These are phyloP conservation scores for Metschnikowia dekortorum DNA, from an alignment of 805 yeast species.

Conservation along the genomic window DNA sequence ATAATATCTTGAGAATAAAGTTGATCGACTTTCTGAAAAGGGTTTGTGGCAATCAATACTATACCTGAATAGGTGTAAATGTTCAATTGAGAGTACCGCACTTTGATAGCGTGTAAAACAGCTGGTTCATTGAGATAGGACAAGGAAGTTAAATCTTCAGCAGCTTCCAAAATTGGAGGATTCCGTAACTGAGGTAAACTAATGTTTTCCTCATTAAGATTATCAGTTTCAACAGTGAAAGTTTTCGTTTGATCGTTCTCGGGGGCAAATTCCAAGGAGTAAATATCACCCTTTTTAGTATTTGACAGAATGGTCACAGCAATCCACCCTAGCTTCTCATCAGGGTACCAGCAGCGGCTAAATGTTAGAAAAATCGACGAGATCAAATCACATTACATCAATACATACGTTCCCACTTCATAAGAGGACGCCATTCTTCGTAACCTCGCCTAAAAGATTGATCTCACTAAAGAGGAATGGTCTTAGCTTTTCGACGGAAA, in stretches of 20 bases:
- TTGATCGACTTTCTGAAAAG: slow-evolving; percentile 89
- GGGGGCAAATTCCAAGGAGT: slow-evolving; percentile 47
- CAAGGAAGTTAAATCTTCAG: slow-evolving; percentile 88
- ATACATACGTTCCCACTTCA: slow-evolving; percentile 37
- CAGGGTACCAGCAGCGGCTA: slow-evolving; percentile 76
- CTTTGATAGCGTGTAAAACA: slow-evolving; percentile 86
- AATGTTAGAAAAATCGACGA: slow-evolving; percentile 4
- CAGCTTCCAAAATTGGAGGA: slow-evolving; percentile 88
- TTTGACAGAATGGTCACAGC: slow-evolving; percentile 56
- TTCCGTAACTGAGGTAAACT: slow-evolving; percentile 79
- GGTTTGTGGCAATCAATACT: slow-evolving; percentile 93
- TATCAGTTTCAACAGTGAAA: slow-evolving; percentile 45
- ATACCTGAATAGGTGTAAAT: slow-evolving; percentile 96
- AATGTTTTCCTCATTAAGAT: slow-evolving; percentile 48
- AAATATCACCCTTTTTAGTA: slow-evolving; percentile 40
- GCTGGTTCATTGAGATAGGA: slow-evolving; percentile 96
- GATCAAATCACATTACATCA: neutral
- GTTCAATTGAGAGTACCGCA: slow-evolving; percentile 82
- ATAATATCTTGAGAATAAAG: slow-evolving; percentile 88
- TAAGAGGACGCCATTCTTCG: slow-evolving; percentile 18
- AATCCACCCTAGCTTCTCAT: slow-evolving; percentile 68
- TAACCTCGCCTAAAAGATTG: neutral
- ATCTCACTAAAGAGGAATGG: neutral
- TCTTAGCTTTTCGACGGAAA: neutral
- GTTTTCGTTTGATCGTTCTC: slow-evolving; percentile 44